These are phyloP conservation scores for Ceratorhiza oryzae-sativae DNA, from an alignment of 1,284 basidiomycete species.

Conservation along the genomic window DNA sequence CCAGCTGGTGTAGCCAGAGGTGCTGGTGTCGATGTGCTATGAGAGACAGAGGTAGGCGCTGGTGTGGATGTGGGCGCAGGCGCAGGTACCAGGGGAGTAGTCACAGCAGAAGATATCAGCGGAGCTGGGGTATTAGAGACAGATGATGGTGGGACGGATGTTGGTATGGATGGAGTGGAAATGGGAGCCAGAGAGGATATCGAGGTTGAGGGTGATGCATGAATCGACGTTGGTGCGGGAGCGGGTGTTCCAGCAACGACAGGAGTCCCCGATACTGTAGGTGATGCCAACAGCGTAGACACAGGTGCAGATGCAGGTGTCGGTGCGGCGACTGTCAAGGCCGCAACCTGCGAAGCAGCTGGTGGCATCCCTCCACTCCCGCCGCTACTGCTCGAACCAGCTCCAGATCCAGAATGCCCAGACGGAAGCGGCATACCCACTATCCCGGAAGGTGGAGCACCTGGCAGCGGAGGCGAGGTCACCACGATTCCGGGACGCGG, in stretches of 20 bases:
- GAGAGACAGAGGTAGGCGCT: background rate
- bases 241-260: background rate
- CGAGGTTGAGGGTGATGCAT: background rate
- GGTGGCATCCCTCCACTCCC: slow-evolving; percentile 16
- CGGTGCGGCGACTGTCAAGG: slow-evolving; percentile 18
- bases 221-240: background rate
- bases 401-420: background rate
- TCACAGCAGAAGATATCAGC: background rate
- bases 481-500: slow-evolving; percentile 4
- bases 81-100: background rate
- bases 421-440: slow-evolving; percentile 5
- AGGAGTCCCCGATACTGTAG: background rate
- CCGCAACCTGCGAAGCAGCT: slow-evolving; percentile 7
- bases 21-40: background rate
- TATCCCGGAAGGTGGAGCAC: background rate
- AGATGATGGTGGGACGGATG: background rate
- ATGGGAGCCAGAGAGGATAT: too few species aligned
- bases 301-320: background rate
- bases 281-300: slow-evolving; percentile 3
- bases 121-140: background rate
- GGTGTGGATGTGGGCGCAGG: background rate
- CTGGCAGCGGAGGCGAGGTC: background rate
- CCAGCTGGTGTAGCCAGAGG: background rate
- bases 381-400: background rate
- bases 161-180: too few species aligned